Percentiles rank a stretch among this genome's conserved stretches.
Evolutionary conservation across 1,139 yeast species (phyloP).

Genomic region (Geotrichum bryndzae): DNA sequence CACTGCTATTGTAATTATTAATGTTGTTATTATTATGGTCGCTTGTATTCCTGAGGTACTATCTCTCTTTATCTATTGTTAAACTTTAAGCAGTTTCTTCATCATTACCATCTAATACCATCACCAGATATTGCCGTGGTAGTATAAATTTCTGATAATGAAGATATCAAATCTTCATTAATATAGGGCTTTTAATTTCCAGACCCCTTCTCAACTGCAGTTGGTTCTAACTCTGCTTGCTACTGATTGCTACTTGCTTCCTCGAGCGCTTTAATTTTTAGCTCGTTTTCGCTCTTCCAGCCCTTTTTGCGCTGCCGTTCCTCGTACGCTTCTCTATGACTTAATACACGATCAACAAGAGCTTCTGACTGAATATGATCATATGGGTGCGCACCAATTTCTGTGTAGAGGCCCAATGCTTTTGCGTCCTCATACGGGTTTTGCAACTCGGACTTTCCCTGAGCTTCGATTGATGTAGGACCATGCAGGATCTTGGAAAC

Average conservation of each 20-base stretch:
- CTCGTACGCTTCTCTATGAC: constrained; percentile 60
- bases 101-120: not conserved
- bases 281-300: constrained; percentile 52
- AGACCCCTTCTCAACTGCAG: not conserved
- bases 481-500: constrained; percentile 57
- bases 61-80: not conserved
- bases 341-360: constrained; percentile 63
- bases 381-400: constrained; percentile 51
- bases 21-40: not conserved
- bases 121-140: not conserved
- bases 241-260: not conserved
- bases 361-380: constrained; percentile 56
- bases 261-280: constrained; percentile 28
- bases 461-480: constrained; percentile 42
- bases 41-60: no score
- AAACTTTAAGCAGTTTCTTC: not conserved
- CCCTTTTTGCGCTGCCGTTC: constrained; percentile 77
- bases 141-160: no score
- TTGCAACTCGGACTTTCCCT: constrained; percentile 22
- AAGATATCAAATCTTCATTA: no score
- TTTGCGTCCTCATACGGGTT: constrained; percentile 41
- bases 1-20: not conserved
- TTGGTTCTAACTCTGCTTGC: not conserved
- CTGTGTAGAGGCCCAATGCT: constrained; percentile 38
- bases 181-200: no score